A percentile compares a stretch with the other conserved stretches of the same genome.
phyloP scores from a whole-genome alignment of 148 eudicot genomes.

The Heliamphora exappendiculata region DNA sequence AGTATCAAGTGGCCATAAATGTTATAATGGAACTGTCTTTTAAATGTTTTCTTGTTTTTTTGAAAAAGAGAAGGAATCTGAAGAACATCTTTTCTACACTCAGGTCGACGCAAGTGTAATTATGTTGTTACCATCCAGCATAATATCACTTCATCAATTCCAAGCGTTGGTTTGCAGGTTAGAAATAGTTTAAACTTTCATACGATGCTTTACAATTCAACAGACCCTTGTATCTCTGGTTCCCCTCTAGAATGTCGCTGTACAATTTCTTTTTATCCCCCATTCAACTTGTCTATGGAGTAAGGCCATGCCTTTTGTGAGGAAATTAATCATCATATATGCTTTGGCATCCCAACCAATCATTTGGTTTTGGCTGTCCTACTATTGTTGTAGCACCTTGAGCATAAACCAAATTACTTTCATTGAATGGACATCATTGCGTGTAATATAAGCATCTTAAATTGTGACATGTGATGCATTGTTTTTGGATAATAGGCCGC shows the following conservation, averaged over 20 bases:
- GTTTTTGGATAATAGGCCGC: neutral
- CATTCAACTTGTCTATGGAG: no score
- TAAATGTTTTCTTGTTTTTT: neutral
- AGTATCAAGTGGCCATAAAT: neutral
- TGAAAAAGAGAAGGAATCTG: neutral
- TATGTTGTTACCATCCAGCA: constrained; percentile 67
- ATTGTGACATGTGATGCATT: neutral
- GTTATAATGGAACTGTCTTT: neutral
- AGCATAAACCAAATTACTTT: neutral
- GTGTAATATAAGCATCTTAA: constrained; percentile 5
- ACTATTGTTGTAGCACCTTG: neutral
- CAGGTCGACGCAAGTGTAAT: constrained; percentile 36
- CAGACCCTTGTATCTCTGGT: neutral
- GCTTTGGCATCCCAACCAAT: neutral
- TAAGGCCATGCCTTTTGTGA: neutral
- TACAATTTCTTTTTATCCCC: neutral
- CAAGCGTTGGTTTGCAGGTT: constrained; percentile 95
- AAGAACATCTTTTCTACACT: constrained; percentile 10
- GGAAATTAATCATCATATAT: neutral
- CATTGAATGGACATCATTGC: neutral
- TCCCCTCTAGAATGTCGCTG: neutral
- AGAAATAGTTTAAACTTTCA: constrained; percentile 9
- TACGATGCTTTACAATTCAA: neutral
- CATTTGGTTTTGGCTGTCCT: neutral
- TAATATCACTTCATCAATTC: constrained; percentile 74